Conservation (phyloP, 371 early-diverging fungal genomes). For the Mortierella sp. region DNA sequence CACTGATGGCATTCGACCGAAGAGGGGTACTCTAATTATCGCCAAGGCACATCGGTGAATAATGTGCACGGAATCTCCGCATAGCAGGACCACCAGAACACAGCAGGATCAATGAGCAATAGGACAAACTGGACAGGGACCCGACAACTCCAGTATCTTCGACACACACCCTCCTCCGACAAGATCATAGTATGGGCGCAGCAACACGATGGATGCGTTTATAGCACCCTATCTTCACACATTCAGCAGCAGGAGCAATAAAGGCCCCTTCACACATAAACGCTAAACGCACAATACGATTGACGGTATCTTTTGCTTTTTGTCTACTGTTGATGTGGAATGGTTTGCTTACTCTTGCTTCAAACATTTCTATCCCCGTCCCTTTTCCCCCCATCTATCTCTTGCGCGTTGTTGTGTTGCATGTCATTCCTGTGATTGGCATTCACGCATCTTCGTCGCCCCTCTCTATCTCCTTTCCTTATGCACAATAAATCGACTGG, state of each 20-base stretch:
- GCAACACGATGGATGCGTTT: slow-evolving; percentile 5
- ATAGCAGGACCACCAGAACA: neutral
- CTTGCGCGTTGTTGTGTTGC: neutral
- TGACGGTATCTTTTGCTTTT: neutral
- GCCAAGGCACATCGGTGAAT: too few species aligned
- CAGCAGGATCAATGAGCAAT: neutral
- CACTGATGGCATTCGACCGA: neutral
- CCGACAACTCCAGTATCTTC: neutral
- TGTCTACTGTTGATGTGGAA: neutral
- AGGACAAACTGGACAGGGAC: neutral
- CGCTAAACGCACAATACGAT: neutral
- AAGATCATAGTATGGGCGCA: neutral
- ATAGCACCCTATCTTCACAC: neutral
- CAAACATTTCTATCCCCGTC: neutral
- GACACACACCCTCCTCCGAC: neutral
- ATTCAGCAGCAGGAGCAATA: slow-evolving; percentile 28
- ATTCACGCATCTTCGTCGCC: neutral
- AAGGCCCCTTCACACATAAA: slow-evolving; percentile 20
- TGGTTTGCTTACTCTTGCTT: slow-evolving; percentile 8
- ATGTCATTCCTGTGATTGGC: neutral
- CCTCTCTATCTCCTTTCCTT: too few species aligned
- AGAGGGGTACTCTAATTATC: neutral
- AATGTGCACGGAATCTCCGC: neutral
- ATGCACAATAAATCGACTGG: slow-evolving; percentile 7
- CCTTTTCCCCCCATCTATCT: neutral